phyloP scores from a whole-genome alignment of 345 rosid genomes.

The Syzygium oleosum region DNA sequence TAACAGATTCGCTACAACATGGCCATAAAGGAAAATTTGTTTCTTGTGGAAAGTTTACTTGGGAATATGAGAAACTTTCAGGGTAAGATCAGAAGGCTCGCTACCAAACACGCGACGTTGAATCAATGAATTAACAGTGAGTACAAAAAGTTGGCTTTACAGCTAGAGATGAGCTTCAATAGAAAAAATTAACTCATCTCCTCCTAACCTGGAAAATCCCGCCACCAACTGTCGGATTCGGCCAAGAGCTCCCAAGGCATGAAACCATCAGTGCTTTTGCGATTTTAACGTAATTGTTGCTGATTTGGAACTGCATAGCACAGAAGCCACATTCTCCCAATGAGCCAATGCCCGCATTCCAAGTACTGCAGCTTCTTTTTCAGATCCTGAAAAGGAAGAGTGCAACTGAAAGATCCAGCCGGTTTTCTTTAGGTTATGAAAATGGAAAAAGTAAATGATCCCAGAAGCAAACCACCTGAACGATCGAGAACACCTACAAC shows the following conservation, averaged over 20 bases:
- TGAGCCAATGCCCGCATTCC: background rate
- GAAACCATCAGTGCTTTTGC: background rate
- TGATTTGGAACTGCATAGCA: background rate
- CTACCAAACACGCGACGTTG: background rate
- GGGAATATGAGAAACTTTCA: background rate
- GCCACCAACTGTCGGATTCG: background rate
- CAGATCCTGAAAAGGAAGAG: background rate
- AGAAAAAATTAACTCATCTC: background rate
- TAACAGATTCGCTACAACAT: background rate
- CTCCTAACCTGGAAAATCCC: background rate
- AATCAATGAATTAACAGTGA: background rate
- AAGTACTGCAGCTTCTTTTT: background rate
- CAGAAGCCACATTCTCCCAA: background rate
- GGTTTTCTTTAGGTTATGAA: background rate
- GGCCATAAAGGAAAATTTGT: background rate
- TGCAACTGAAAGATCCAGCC: background rate
- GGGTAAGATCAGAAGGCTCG: background rate
- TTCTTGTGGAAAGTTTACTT: background rate
- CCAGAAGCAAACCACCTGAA: background rate
- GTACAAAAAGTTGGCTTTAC: background rate
- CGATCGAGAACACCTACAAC: background rate
- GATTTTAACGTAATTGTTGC: background rate
- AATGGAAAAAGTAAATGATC: background rate
- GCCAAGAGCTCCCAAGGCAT: background rate
- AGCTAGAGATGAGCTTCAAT: background rate